phyloP scores from a whole-genome alignment of 129 eudicot genomes.

The Gnaphalium uliginosum region DNA sequence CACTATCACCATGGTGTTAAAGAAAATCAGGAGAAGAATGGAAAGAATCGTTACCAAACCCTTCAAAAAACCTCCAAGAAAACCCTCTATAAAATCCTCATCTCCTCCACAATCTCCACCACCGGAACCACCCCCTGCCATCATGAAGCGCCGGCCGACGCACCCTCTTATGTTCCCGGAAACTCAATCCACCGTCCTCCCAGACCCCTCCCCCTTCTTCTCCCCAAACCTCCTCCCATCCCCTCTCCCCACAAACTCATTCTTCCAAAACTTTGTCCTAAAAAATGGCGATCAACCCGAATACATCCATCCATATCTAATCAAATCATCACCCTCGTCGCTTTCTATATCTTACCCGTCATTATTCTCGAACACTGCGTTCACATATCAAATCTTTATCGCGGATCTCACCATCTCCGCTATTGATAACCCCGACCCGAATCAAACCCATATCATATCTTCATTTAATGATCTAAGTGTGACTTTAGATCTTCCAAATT shows the following conservation, averaged over 20 bases:
- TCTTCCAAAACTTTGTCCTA: slow-evolving; percentile 81
- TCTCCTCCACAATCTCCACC: slow-evolving; percentile 39
- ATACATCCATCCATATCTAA: slow-evolving; percentile 78
- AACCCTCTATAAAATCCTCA: slow-evolving; percentile 31
- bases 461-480: slow-evolving; percentile 73
- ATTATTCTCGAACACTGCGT: slow-evolving; percentile 48
- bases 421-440: slow-evolving; percentile 42
- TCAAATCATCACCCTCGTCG: slow-evolving; percentile 57
- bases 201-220: slow-evolving; percentile 75
- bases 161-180: slow-evolving; percentile 67
- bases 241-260: slow-evolving; percentile 92
- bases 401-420: slow-evolving; percentile 71
- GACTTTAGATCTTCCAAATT: slow-evolving; percentile 68
- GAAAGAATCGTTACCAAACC: slow-evolving; percentile 58
- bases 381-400: slow-evolving; percentile 60
- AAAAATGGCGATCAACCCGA: slow-evolving; percentile 94
- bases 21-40: slow-evolving; percentile 57
- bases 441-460: slow-evolving; percentile 59
- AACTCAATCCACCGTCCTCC: slow-evolving; percentile 70
- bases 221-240: slow-evolving; percentile 60
- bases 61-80: slow-evolving; percentile 52
- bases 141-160: slow-evolving; percentile 33
- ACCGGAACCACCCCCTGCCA: slow-evolving; percentile 44
- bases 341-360: slow-evolving; percentile 77
- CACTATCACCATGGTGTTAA: slow-evolving; percentile 44